These are phyloP conservation scores for Trifolium dubium DNA, from an alignment of 306 rosid genomes.

Conservation along the genomic window DNA sequence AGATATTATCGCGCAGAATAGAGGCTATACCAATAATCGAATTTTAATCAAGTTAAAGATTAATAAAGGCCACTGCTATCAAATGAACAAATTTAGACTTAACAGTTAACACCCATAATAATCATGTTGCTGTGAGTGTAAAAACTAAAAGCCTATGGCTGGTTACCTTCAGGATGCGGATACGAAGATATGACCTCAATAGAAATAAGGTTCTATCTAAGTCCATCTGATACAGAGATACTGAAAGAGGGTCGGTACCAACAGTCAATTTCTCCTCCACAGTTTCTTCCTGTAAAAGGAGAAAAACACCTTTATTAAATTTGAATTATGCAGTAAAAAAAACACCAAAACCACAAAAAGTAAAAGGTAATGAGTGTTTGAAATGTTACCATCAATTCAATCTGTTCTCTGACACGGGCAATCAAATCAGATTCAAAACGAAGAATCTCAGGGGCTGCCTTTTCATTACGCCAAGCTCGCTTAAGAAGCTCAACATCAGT, in stretches of 20 bases:
- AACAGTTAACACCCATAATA: slow-evolving; percentile 13
- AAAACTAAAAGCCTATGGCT: slow-evolving; percentile 13
- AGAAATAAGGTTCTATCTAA: slow-evolving; percentile 84
- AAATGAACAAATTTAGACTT: slow-evolving; percentile 6
- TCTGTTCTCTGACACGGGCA: slow-evolving; percentile 64
- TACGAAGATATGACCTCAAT: slow-evolving; percentile 80
- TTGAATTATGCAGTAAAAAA: background rate
- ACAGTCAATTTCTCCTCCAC: slow-evolving; percentile 64
- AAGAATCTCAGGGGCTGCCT: slow-evolving; percentile 64
- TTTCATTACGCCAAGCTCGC: slow-evolving; percentile 57
- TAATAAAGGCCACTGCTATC: background rate
- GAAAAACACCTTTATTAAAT: background rate
- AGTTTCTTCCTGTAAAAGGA: slow-evolving; percentile 71
- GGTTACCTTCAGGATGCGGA: slow-evolving; percentile 85
- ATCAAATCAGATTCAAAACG: slow-evolving; percentile 64
- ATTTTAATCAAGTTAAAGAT: slow-evolving; percentile 13
- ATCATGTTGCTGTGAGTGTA: background rate
- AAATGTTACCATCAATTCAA: slow-evolving; percentile 64
- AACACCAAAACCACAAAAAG: background rate
- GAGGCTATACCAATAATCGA: background rate
- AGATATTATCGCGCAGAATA: background rate
- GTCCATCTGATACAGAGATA: slow-evolving; percentile 96
- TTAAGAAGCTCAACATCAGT: slow-evolving; percentile 55
- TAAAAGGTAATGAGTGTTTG: background rate
- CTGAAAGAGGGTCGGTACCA: slow-evolving; percentile 68